A percentile compares a stretch with the other conserved stretches of the same genome.
phyloP scores from a whole-genome alignment of 1,284 basidiomycete genomes.

The Cutaneotrichosporon sp. region DNA sequence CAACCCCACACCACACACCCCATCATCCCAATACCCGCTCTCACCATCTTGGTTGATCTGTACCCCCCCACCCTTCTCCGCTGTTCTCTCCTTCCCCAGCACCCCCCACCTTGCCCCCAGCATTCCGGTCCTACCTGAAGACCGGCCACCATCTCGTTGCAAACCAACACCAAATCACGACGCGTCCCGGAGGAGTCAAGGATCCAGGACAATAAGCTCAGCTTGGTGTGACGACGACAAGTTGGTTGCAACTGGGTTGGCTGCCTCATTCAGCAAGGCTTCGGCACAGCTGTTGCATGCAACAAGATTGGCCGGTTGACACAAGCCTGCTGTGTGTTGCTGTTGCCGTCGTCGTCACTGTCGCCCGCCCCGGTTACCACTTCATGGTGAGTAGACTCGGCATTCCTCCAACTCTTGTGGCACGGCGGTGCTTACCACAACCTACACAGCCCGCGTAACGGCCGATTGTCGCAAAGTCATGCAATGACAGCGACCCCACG shows the following conservation, averaged over 20 bases:
- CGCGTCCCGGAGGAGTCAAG: too few relatives aligned
- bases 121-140: too few relatives aligned
- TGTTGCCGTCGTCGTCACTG: neutral
- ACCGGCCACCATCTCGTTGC: too few relatives aligned
- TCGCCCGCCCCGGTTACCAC: neutral
- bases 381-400: neutral
- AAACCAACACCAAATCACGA: too few relatives aligned
- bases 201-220: too few relatives aligned
- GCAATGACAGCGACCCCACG: constrained; percentile 7
- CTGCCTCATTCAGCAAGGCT: neutral
- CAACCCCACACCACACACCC: too few relatives aligned
- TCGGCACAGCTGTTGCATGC: neutral
- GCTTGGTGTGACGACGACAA: neutral
- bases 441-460: neutral
- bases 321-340: neutral
- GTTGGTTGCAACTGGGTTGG: neutral
- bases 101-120: too few relatives aligned
- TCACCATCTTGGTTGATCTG: too few relatives aligned
- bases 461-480: constrained; percentile 1
- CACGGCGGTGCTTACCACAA: neutral
- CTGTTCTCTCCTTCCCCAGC: too few relatives aligned
- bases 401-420: neutral
- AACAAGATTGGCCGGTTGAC: constrained; percentile 1
- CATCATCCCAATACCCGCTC: too few relatives aligned
- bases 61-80: too few relatives aligned